Percentiles rank a stretch among this genome's conserved stretches.
phyloP scores from a whole-genome alignment of 2,329 filamentous ascomycete genomes.

The Orbilia oligospora region DNA sequence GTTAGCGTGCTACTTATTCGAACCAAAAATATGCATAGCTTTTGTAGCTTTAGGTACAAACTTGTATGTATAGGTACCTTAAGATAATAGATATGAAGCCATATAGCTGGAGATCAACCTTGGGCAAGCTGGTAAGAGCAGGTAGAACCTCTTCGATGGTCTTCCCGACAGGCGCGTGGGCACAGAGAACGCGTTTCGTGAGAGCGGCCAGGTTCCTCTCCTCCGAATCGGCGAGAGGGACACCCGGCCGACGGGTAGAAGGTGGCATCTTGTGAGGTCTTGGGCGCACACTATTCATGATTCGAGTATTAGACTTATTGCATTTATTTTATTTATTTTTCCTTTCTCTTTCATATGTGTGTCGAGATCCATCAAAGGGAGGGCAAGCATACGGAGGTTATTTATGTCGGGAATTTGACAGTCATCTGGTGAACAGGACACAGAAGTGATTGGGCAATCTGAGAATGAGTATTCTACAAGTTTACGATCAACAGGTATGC shows the following conservation, averaged over 20 bases:
- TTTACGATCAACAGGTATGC: slow-evolving; percentile 13
- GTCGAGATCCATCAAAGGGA: slow-evolving; percentile 1
- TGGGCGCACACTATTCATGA: slow-evolving; percentile 53
- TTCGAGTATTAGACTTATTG: slow-evolving; percentile 11
- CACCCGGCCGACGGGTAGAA: slow-evolving; percentile 61
- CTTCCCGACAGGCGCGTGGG: slow-evolving; percentile 75
- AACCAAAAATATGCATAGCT: neutral
- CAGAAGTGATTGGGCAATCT: slow-evolving; percentile 20
- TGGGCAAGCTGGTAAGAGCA: slow-evolving; percentile 92
- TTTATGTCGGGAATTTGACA: slow-evolving; percentile 23
- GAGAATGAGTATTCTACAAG: slow-evolving; percentile 12
- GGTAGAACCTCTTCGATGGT: slow-evolving; percentile 87
- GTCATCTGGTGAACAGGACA: slow-evolving; percentile 23
- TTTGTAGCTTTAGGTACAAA: neutral
- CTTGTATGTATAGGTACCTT: slow-evolving; percentile 29
- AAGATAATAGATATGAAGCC: slow-evolving; percentile 90
- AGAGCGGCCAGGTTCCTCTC: slow-evolving; percentile 79
- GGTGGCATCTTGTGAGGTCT: slow-evolving; percentile 59
- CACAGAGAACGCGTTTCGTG: slow-evolving; percentile 86
- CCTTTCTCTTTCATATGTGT: neutral
- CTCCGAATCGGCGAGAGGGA: slow-evolving; percentile 77
- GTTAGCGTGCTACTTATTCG: slow-evolving; percentile 25
- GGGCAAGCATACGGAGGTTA: slow-evolving; percentile 30
- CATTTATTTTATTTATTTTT: no score
- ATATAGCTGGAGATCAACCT: slow-evolving; percentile 93